Evolutionary conservation across 257 asterid species (phyloP), one percentile per base, ranked within the genome.

Genomic region (Leonotis leonurus): DNA sequence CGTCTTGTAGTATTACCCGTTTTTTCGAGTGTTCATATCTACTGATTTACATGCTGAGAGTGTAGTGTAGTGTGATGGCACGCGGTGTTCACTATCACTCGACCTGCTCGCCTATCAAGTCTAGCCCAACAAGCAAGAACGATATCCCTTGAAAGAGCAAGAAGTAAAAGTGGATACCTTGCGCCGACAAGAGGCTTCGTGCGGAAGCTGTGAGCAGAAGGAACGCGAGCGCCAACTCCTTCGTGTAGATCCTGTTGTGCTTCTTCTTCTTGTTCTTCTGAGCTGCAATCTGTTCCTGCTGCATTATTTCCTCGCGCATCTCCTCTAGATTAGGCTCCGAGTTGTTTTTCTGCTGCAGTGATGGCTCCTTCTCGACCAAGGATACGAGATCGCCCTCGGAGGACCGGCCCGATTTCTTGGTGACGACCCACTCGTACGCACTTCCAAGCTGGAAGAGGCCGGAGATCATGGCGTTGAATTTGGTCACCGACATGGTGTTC

Each of bases 401-500:
- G 0, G 96, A 88, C 0, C 96, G 81, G 5, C 95, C 98, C 0
- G 95, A 77, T 74, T 91, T 91, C 76, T 88, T 86, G 6, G 96
- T 84, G 18, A 91, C 96, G 0, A 90, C 86, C 97, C 98, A 90
- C 45, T 88, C 98, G 4, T 88, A 90, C 8, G 96, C 90, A 53
- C 89, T 85, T 60, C 98, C 98, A 0, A 90, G 91, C 40, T 88
- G 98, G 81, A 86, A 88, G 14, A 91, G 92, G n/a, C 95, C 94
- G 0, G 98, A 91, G 35, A 91, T 73, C 98, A 86, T 91, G 35
- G 95, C 98, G 13, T 84, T 88, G 82, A 91, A 88, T 69, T 91
- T 88, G 58, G 98, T 91, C 16, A 91, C 96, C 0, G 98, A 91
- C 98, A 91, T 88, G 1, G 98, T 88, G 87, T 91, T 91, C 62